phyloP scores from a whole-genome alignment of 805 yeast genomes.

The Lipomyces chichibuensis region DNA sequence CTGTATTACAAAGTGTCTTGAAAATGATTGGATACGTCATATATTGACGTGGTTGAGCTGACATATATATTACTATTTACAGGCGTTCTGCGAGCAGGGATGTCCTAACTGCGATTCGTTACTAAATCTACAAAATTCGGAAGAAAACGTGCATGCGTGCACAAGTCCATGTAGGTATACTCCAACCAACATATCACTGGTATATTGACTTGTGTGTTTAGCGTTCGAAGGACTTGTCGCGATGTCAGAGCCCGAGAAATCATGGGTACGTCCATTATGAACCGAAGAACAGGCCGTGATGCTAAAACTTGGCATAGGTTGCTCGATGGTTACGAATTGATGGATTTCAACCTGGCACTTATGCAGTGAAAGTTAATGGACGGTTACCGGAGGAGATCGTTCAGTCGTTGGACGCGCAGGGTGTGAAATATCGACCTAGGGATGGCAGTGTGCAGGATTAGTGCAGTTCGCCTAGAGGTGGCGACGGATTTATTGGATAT shows the following conservation, averaged over 20 bases:
- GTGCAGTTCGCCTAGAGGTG: too few species aligned
- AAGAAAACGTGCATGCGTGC: conserved; percentile 81
- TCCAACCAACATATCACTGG: not conserved
- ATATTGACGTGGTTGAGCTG: not conserved
- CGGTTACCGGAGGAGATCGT: conserved; percentile 85
- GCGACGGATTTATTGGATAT: not conserved
- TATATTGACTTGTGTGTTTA: conserved; percentile 10
- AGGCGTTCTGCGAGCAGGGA: conserved; percentile 77
- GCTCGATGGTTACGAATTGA: conserved; percentile 94
- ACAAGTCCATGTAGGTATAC: conserved; percentile 71
- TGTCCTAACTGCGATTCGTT: conserved; percentile 97
- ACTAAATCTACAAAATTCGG: conserved; percentile 76
- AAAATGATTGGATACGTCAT: not conserved
- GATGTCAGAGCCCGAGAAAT: conserved; percentile 75
- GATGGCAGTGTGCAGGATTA: conserved; percentile 68
- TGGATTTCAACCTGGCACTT: conserved; percentile 79
- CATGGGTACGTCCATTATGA: conserved; percentile 64
- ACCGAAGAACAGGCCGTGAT: not conserved
- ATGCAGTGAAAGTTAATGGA: conserved; percentile 93
- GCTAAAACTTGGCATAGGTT: conserved; percentile 42
- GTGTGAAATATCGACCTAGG: conserved; percentile 87
- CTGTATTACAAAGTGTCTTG: too few species aligned
- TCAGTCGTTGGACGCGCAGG: conserved; percentile 69
- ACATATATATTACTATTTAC: conserved; percentile 1
- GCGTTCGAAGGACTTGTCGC: conserved; percentile 94